Evolutionary conservation across 345 rosid species (phyloP), one percentile per base, ranked within the genome.

Genomic region (Dovyalis caffra): DNA sequence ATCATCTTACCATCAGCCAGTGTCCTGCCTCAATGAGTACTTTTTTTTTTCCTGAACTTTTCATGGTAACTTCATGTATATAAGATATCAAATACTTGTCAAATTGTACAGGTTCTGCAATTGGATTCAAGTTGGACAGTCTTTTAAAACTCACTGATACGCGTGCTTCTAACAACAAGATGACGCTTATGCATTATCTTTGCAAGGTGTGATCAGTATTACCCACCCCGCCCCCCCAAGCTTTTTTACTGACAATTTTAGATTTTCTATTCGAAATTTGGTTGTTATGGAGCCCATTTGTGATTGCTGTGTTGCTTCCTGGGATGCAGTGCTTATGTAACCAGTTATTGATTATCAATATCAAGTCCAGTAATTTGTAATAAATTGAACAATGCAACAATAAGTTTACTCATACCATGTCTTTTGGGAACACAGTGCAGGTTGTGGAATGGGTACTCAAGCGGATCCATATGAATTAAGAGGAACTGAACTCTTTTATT

Each of bases 51-150:
- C 7, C 12, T 58, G 64, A 58, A 1, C 29, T 25, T 58, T n/a
- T n/a, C n/a, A 20, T 49, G 57, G 8, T 35, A 9, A 35, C 8
- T 35, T 35, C 56, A 72, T 32, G 58, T 29, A 62, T 64, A 51
- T 66, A 43, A 74, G 70, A 71, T 71, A 69, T 71, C 61, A 74
- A 47, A 64, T 72, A 31, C 23, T 45, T 62, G 84, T 64, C 38
- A 10, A 70, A 64, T 71, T 88, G 23, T 81, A 67, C 84, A 96
- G 99, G 99, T 84, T 85, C 99, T 82, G 99, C 99, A 21, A 76
- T 96, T 77, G 99, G 99, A 74, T 96, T 96, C 85, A 96, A 96
- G 89, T 78, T 96, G 87, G 99, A 96, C 81, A 93, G 99, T 86
- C 91, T 96, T 77, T 83, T 88, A 72, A 96, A 96, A 90, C 91